These are phyloP conservation scores for Ampelomyces quisqualis DNA, from an alignment of 2,329 filamentous ascomycete species.

Conservation along the genomic window DNA sequence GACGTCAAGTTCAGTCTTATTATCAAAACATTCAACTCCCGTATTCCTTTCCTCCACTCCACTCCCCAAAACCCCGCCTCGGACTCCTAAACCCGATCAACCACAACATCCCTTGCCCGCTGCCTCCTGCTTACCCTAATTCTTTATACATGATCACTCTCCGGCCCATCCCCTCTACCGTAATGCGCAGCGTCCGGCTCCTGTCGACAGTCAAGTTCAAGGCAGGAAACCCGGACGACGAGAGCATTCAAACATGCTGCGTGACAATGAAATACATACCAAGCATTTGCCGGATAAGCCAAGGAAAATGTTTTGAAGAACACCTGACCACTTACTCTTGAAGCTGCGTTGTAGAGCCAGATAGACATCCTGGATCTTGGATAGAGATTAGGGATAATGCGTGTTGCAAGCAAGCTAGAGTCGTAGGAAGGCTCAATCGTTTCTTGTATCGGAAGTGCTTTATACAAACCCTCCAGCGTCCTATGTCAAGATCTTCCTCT, in stretches of 20 bases:
- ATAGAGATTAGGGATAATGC: too few relatives aligned
- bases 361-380: too few relatives aligned
- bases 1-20: not conserved
- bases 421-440: too few relatives aligned
- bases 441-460: too few relatives aligned
- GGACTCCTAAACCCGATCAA: conserved; percentile 61
- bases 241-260: conserved; percentile 66
- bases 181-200: conserved; percentile 55
- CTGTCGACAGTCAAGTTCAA: conserved; percentile 60
- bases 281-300: conserved; percentile 51
- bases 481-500: too few relatives aligned
- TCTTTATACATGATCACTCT: conserved; percentile 61
- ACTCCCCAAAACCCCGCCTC: conserved; percentile 49
- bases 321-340: too few relatives aligned
- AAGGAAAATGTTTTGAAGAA: too few relatives aligned
- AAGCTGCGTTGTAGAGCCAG: too few relatives aligned
- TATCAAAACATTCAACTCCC: conserved; percentile 33
- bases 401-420: too few relatives aligned
- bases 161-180: conserved; percentile 53
- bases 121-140: conserved; percentile 62
- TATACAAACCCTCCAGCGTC: too few relatives aligned
- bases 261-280: conserved; percentile 58
- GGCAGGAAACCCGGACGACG: conserved; percentile 46
- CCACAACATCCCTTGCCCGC: conserved; percentile 66
- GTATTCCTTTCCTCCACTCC: conserved; percentile 51